phyloP scores from a whole-genome alignment of 2,329 filamentous ascomycete genomes.

The Trichoderma koningiopsis region DNA sequence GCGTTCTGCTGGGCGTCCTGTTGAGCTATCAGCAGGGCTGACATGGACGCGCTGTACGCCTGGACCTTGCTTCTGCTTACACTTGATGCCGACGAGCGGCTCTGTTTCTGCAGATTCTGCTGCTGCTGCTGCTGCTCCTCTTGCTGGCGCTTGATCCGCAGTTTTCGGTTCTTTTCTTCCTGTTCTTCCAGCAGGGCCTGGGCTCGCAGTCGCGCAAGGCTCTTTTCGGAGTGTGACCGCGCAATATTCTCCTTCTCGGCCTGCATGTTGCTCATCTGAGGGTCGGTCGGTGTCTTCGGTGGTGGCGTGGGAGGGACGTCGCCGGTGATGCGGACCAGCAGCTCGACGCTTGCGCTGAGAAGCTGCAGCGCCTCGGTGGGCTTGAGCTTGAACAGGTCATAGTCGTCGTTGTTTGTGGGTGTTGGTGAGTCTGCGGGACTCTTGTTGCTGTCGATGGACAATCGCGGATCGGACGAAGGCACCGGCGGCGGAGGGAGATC shows the following conservation, averaged over 20 bases:
- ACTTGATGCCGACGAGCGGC: constrained; percentile 22
- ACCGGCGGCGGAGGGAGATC: constrained; percentile 46
- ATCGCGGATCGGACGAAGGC: constrained; percentile 43
- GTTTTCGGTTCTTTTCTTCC: constrained; percentile 31
- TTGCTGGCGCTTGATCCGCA: constrained; percentile 19
- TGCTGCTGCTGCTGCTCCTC: constrained; percentile 24
- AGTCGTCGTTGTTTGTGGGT: constrained; percentile 35
- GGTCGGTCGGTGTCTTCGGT: constrained; percentile 62
- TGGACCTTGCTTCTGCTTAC: constrained; percentile 31
- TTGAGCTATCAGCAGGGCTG: constrained; percentile 34
- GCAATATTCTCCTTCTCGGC: constrained; percentile 63
- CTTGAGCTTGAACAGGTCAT: constrained; percentile 73
- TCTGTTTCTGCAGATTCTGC: background rate
- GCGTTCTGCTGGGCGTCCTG: constrained; percentile 33
- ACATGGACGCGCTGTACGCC: constrained; percentile 35
- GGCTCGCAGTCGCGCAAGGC: constrained; percentile 48
- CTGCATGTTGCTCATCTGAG: constrained; percentile 66
- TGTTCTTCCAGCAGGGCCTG: constrained; percentile 41
- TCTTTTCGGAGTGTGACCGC: constrained; percentile 59
- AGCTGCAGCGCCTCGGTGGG: constrained; percentile 77
- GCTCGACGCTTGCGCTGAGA: constrained; percentile 71
- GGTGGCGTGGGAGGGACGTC: constrained; percentile 82
- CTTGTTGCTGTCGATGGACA: constrained; percentile 33
- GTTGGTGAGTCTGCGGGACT: background rate
- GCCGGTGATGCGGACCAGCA: constrained; percentile 70